Evolutionary conservation across 257 asterid species (phyloP).

Genomic region (Ocimum tenuiflorum): DNA sequence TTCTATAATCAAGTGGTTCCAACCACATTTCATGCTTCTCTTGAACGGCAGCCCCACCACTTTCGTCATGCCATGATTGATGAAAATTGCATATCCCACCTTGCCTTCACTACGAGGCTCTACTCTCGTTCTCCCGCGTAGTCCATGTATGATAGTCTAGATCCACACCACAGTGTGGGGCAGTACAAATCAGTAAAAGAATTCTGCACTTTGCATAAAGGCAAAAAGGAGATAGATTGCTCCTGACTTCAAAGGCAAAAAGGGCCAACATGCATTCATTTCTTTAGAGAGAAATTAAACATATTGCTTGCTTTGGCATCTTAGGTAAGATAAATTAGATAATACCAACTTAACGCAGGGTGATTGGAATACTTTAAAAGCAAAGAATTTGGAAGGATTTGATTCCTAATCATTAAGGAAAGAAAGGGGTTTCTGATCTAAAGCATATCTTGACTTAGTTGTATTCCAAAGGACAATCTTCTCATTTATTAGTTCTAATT

Average conservation of each 20-base stretch:
- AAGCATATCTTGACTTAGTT: constrained; percentile 11
- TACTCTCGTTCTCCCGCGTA: neutral
- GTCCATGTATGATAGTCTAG: neutral
- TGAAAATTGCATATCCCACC: neutral
- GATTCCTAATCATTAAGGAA: constrained; percentile 26
- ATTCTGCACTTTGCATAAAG: constrained; percentile 9
- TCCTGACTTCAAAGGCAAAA: constrained; percentile 1
- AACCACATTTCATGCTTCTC: constrained; percentile 29
- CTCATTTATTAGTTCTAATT: neutral
- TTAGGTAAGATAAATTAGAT: constrained; percentile 8
- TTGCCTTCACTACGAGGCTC: neutral
- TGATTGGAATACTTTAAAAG: constrained; percentile 14
- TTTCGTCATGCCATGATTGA: constrained; percentile 6
- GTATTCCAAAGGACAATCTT: neutral
- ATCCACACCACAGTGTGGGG: constrained; percentile 3
- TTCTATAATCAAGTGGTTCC: constrained; percentile 17
- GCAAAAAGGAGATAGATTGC: neutral
- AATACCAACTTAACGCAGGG: constrained; percentile 9
- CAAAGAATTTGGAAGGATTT: constrained; percentile 19
- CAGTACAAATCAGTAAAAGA: neutral
- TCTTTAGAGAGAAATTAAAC: constrained; percentile 2
- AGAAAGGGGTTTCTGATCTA: constrained; percentile 1
- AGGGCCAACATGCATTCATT: neutral
- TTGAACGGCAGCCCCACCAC: constrained; percentile 26
- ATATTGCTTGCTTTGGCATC: constrained; percentile 26